phyloP scores from a whole-genome alignment of 1,284 basidiomycete genomes.

The Ustilago vetiveriae region DNA sequence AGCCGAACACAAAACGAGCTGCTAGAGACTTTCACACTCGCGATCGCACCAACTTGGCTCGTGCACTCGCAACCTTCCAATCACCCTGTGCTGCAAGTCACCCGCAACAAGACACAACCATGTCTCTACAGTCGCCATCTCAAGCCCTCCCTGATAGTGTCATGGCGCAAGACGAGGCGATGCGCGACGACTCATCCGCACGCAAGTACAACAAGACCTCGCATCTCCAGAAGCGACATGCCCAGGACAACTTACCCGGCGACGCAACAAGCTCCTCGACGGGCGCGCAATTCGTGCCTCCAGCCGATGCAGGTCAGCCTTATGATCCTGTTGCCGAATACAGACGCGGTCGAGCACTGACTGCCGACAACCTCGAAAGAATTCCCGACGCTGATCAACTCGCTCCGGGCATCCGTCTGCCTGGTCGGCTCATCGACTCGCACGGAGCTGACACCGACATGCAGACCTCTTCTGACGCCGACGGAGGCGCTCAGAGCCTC shows the following conservation, averaged over 20 bases:
- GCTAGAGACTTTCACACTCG: no score
- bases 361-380: conserved; percentile 61
- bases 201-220: conserved; percentile 53
- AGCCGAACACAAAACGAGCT: no score
- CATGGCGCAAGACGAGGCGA: conserved; percentile 40
- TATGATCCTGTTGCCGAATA: conserved; percentile 47
- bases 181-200: conserved; percentile 48
- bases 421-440: conserved; percentile 31
- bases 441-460: conserved; percentile 35
- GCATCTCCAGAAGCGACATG: conserved; percentile 25
- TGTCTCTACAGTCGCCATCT: conserved; percentile 15
- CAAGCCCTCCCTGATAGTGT: conserved; percentile 15
- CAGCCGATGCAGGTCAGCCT: conserved; percentile 14
- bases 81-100: no score
- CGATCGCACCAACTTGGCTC: no score
- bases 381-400: conserved; percentile 65
- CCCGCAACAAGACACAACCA: no score
- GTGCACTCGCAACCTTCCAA: no score
- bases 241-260: conserved; percentile 2
- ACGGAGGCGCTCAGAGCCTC: conserved; percentile 37
- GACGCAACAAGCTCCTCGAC: conserved; percentile 12
- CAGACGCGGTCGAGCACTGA: conserved; percentile 51
- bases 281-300: conserved; percentile 9
- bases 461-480: conserved; percentile 48
- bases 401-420: conserved; percentile 63